Percentiles rank a stretch among this genome's conserved stretches.
Conservation (phyloP, 179 eudicot genomes). For the Patellifolia procumbens region DNA sequence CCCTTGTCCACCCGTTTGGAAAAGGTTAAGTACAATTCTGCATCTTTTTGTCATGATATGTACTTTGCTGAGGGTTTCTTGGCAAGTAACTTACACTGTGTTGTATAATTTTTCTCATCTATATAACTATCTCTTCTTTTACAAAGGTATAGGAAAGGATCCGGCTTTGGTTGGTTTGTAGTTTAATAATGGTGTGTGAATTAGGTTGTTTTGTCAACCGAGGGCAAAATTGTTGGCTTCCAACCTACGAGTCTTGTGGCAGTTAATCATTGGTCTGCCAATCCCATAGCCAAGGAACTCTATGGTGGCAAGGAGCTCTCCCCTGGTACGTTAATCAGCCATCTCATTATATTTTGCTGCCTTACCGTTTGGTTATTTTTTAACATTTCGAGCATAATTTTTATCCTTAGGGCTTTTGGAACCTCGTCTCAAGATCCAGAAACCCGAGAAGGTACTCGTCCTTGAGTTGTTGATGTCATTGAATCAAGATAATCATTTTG, state of each 20-base stretch:
- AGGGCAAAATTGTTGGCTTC: slow-evolving; percentile 67
- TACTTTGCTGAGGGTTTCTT: neutral
- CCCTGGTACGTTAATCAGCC: slow-evolving; percentile 55
- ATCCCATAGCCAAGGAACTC: slow-evolving; percentile 77
- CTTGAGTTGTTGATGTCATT: slow-evolving; percentile 72
- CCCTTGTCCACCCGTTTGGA: too few relatives aligned
- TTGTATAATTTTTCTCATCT: neutral
- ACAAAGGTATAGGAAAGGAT: neutral
- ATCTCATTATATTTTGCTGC: slow-evolving; percentile 4
- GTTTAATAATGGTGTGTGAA: slow-evolving; percentile 9
- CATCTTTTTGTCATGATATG: neutral
- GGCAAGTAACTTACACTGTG: neutral
- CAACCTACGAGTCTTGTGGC: slow-evolving; percentile 80
- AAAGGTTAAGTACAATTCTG: too few relatives aligned
- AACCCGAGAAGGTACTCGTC: slow-evolving; percentile 50
- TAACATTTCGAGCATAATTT: slow-evolving; percentile 8
- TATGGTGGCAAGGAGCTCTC: slow-evolving; percentile 65
- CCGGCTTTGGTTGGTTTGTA: slow-evolving; percentile 7
- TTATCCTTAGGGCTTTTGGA: slow-evolving; percentile 56
- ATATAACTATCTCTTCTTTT: neutral
- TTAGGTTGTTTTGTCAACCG: slow-evolving; percentile 73
- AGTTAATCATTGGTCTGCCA: slow-evolving; percentile 80
- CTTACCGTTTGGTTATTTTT: neutral
- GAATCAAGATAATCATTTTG: slow-evolving; percentile 58
- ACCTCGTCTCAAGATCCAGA: slow-evolving; percentile 54